These are phyloP conservation scores for Monosporascus cannonballus DNA, from an alignment of 2,329 filamentous ascomycete genomes.

Conservation along the genomic window DNA sequence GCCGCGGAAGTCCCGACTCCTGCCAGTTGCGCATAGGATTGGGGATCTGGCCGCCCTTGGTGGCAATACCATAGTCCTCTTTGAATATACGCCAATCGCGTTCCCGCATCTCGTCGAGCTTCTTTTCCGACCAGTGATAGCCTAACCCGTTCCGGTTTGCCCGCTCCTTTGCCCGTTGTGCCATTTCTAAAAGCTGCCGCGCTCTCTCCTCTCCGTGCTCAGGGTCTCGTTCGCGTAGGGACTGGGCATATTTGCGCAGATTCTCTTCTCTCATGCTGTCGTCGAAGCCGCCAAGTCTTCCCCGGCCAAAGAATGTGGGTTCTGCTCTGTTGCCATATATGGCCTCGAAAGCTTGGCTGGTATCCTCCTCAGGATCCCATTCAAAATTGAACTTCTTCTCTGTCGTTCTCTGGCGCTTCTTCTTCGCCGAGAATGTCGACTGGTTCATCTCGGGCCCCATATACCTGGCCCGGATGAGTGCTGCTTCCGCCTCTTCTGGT, in stretches of 20 bases:
- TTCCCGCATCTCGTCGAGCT: slow-evolving; percentile 87
- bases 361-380: slow-evolving; percentile 94
- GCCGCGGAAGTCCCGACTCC: slow-evolving; percentile 74
- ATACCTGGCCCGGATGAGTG: slow-evolving; percentile 73
- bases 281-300: slow-evolving; percentile 41
- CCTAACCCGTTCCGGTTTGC: slow-evolving; percentile 70
- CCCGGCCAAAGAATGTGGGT: slow-evolving; percentile 52
- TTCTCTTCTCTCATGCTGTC: slow-evolving; percentile 51
- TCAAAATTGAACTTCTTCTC: slow-evolving; percentile 99
- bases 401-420: slow-evolving; percentile 87
- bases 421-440: slow-evolving; percentile 83
- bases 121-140: slow-evolving; percentile 95
- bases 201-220: slow-evolving; percentile 74
- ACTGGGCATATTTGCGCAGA: slow-evolving; percentile 54
- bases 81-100: slow-evolving; percentile 99
- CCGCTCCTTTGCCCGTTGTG: slow-evolving; percentile 68
- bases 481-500: slow-evolving; percentile 61
- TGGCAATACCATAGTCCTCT: slow-evolving; percentile 95
- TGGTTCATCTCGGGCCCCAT: slow-evolving; percentile 86
- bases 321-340: slow-evolving; percentile 66
- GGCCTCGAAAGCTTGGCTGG: slow-evolving; percentile 74
- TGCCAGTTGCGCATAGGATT: slow-evolving; percentile 95
- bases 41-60: slow-evolving; percentile 85
- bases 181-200: slow-evolving; percentile 77
- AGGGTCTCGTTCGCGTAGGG: slow-evolving; percentile 67